Base-by-base conservation (phyloP, 2,329 filamentous ascomycete species). In the Thermoascus crustaceus region DNA sequence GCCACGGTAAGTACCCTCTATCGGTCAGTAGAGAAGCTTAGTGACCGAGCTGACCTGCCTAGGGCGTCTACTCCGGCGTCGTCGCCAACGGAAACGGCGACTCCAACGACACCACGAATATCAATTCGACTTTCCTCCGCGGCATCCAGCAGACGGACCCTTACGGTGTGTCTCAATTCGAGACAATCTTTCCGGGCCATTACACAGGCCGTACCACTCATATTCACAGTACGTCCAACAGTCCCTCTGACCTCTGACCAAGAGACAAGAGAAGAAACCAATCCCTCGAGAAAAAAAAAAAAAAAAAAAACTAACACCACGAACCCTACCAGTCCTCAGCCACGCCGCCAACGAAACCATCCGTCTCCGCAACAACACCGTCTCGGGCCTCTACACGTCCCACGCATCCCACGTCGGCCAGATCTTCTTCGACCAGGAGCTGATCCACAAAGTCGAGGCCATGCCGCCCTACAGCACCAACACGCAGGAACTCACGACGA, bases 381-480 rank as follows among this genome's bases (percentile, higher is more conserved):
- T 74, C 42, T 55, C 58, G 25, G 71, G 66, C 40, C 63, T 65
- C 10, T 56, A 54, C 40, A 48, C 43, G 9, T 14, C 55, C 8
- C 64, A 58, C 33, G 67, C 73, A 38, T 68, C 71, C 5, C 76
- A 82, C 57, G 67, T 80, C 24, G 77, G 78, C 11, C 78, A 83
- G 53, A 50, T 78, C 33, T 82, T 77, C 66, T 77, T 77, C 37
- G 75, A 82, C 53, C 71, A 80, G 51, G 62, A 66, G 42, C 68
- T 82, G 7, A 68, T 75, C 44, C 47, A 48, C 17, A 43, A 61
- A 24, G 73, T 80, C 36, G 69, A 76, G 41, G 53, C 54, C 7
- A 61, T 57, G 1, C 39, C 50, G 0, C 70, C 72, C 0, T 75
- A 75, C 54, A 54, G 40, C 4, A 52, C 53, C 37, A 75, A 75